These are phyloP conservation scores for Cyclotella choctawhatcheeana DNA, from an alignment of 108 stramenopile genomes.

Conservation along the genomic window DNA sequence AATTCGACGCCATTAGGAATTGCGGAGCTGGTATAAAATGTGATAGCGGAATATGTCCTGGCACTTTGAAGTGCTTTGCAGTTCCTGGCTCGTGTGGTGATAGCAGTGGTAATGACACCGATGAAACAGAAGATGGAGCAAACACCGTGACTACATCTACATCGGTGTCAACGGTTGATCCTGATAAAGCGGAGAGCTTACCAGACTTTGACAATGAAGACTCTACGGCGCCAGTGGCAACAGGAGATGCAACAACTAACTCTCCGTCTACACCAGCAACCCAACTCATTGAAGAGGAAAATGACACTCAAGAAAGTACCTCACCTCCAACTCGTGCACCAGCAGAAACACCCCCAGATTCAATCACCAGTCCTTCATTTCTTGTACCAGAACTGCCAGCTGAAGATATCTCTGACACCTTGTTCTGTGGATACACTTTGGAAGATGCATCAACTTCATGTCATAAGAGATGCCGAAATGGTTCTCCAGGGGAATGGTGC, in stretches of 20 bases:
- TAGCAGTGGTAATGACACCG: too few species aligned
- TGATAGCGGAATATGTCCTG: conserved; percentile 12
- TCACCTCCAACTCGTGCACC: neutral
- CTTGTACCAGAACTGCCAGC: neutral
- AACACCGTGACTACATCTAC: neutral
- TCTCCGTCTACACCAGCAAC: neutral
- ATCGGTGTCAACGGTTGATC: neutral
- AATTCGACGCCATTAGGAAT: conserved; percentile 15
- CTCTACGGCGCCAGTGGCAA: neutral
- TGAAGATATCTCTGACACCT: neutral
- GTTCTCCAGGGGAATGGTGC: conserved; percentile 13
- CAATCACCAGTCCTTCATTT: neutral
- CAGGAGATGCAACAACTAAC: neutral
- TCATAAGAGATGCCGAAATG: conserved; percentile 13
- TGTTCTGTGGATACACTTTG: conserved; percentile 3
- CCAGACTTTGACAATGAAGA: too few species aligned
- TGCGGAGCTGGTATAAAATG: conserved; percentile 17
- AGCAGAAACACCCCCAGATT: neutral
- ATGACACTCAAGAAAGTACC: neutral
- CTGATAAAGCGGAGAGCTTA: too few species aligned
- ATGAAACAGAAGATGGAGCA: neutral
- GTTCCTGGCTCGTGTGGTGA: conserved; percentile 1
- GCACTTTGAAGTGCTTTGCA: conserved; percentile 14
- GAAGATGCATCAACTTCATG: conserved; percentile 21
- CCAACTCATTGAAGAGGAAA: neutral